phyloP scores from a whole-genome alignment of 83 land plant species.

The Isoetes engelmannii region DNA sequence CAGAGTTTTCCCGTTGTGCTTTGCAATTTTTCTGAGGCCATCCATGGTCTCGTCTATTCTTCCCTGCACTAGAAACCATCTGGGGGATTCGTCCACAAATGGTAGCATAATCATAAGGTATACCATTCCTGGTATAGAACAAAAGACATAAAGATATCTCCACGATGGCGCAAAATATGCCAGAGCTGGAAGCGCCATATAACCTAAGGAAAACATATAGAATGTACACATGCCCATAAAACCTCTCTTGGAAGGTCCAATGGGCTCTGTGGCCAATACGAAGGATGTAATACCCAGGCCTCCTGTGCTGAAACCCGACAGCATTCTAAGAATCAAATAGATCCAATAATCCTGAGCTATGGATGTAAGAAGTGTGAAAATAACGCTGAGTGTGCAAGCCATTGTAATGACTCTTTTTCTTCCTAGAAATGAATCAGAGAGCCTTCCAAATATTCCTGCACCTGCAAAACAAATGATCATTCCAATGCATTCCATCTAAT shows the following conservation, averaged over 20 bases:
- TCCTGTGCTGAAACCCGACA: neutral
- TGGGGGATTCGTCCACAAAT: neutral
- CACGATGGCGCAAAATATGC: neutral
- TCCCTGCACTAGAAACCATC: neutral
- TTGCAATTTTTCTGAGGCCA: neutral
- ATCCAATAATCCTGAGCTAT: neutral
- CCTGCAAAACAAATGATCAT: too few relatives aligned
- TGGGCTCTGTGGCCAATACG: constrained; percentile 1
- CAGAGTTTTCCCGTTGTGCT: neutral
- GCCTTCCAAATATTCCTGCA: neutral
- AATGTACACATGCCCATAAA: neutral
- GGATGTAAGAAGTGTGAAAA: neutral
- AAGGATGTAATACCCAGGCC: neutral
- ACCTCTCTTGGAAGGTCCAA: neutral
- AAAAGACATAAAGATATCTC: neutral
- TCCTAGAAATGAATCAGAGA: neutral
- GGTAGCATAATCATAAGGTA: neutral
- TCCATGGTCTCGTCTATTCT: neutral
- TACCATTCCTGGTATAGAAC: neutral
- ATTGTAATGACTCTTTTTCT: neutral
- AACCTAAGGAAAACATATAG: neutral
- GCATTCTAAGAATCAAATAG: neutral
- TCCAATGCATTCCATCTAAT: too few relatives aligned
- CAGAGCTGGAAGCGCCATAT: neutral
- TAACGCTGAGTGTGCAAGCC: neutral